A percentile compares a stretch with the other conserved stretches of the same genome.
Evolutionary conservation across 768 basidiomycete genomes (phyloP).

Genomic region (Naganishia vaughanmartiniae): DNA sequence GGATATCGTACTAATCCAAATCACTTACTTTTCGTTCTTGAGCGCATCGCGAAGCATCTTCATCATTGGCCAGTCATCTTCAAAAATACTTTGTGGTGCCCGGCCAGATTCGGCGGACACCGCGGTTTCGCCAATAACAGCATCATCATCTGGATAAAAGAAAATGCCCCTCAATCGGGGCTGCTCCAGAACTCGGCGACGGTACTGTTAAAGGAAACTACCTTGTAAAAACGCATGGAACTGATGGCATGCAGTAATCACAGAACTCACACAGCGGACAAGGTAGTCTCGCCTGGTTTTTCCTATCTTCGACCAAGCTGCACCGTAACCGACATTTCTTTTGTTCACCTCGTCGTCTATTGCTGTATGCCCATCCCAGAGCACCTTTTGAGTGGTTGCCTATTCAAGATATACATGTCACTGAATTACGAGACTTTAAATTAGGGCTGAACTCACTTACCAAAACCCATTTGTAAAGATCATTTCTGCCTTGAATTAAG

Average conservation of each 20-base stretch:
- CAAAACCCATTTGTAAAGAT: not conserved
- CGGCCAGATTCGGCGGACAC: not conserved
- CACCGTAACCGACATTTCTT: not conserved
- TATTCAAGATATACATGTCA: not conserved
- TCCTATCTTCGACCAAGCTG: not conserved
- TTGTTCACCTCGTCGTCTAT: not conserved
- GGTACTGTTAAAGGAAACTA: not conserved
- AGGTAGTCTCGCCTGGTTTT: not conserved
- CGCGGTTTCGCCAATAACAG: not conserved
- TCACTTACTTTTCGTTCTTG: slow-evolving; percentile 4
- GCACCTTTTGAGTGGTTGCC: not conserved
- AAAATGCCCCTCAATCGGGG: not conserved
- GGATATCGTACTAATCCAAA: not conserved
- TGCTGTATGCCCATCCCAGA: not conserved
- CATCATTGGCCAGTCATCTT: slow-evolving; percentile 1
- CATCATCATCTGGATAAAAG: not conserved
- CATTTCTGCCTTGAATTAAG: not conserved
- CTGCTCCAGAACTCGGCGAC: not conserved
- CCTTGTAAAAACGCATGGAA: not conserved
- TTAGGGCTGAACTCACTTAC: not conserved
- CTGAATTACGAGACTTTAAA: no score
- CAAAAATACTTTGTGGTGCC: not conserved
- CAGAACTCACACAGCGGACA: not conserved
- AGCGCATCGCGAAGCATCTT: not conserved
- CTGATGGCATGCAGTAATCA: not conserved